Conservation (phyloP, 768 basidiomycete species). For the Mycena vulgaris region DNA sequence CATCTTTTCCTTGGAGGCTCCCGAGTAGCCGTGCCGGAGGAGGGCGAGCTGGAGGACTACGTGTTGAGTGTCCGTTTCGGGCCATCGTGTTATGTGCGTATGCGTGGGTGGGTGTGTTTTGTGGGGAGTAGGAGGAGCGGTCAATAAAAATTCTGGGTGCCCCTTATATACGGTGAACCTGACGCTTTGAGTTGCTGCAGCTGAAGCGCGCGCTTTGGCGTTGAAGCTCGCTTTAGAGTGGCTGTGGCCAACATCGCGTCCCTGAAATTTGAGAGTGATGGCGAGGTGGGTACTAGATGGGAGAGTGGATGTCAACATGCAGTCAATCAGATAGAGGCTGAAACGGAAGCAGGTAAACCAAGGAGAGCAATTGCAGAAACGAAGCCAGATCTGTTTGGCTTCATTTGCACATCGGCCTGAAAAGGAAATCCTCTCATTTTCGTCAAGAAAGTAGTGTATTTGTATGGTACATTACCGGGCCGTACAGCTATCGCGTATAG, state of each 20-base stretch:
- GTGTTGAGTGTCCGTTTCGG: not conserved
- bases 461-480: too few species aligned
- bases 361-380: not conserved
- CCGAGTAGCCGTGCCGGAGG: slow-evolving; percentile 4
- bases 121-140: not conserved
- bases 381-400: not conserved
- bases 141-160: too few species aligned
- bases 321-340: not conserved
- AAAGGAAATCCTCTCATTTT: too few species aligned
- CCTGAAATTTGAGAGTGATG: not conserved
- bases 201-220: too few species aligned
- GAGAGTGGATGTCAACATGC: not conserved
- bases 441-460: too few species aligned
- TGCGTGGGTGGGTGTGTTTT: too few species aligned
- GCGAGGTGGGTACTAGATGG: not conserved
- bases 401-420: too few species aligned
- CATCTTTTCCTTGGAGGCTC: not conserved
- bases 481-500: too few species aligned
- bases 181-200: too few species aligned
- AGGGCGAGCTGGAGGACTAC: not conserved
- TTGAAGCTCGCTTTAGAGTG: not conserved
- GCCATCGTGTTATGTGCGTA: too few species aligned
- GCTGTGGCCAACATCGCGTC: not conserved
- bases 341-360: not conserved
- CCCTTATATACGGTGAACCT: too few species aligned